Percentiles rank a stretch among this genome's conserved stretches.
These are phyloP conservation scores for Phytophthora megakarya DNA, from an alignment of 352 stramenopile species.

Conservation along the genomic window DNA sequence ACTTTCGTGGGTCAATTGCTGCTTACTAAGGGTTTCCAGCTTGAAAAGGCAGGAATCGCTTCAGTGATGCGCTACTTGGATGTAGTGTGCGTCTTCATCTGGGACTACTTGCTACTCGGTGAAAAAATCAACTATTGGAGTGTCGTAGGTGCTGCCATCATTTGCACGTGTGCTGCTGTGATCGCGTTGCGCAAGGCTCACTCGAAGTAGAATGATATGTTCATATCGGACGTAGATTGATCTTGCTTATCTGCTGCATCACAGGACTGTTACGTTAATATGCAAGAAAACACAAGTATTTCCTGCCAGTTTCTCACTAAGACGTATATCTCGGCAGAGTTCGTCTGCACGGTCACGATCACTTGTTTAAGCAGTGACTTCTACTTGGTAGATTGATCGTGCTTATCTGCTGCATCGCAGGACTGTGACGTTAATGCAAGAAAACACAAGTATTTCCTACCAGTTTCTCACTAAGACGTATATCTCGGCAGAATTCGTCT, in stretches of 20 bases:
- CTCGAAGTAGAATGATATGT: conserved; percentile 16
- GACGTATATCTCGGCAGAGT: conserved; percentile 8
- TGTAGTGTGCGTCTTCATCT: conserved; percentile 86
- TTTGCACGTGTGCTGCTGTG: conserved; percentile 61
- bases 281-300: conserved; percentile 3
- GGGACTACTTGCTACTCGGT: conserved; percentile 63
- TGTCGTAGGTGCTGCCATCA: conserved; percentile 70
- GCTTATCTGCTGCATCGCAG: conserved; percentile 3
- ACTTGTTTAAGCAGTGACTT: conserved; percentile 44
- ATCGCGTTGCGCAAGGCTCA: conserved; percentile 69
- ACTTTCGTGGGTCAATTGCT: conserved; percentile 73
- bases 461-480: conserved; percentile 1
- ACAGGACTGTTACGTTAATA: conserved; percentile 12
- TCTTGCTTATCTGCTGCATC: conserved; percentile 9
- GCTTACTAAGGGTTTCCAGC: conserved; percentile 82
- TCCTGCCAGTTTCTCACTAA: conserved; percentile 3
- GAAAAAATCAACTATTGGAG: conserved; percentile 79
- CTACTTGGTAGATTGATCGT: conserved; percentile 38
- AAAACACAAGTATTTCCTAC: conserved; percentile 1
- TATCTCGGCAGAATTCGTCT: conserved; percentile 12
- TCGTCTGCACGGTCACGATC: conserved; percentile 9
- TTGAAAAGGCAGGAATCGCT: conserved; percentile 83
- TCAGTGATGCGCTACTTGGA: conserved; percentile 87
- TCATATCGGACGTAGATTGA: conserved; percentile 15
- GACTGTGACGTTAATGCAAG: conserved; percentile 16